These are phyloP conservation scores for Nicotiana paniculata DNA, from an alignment of 257 asterid species.

Conservation along the genomic window DNA sequence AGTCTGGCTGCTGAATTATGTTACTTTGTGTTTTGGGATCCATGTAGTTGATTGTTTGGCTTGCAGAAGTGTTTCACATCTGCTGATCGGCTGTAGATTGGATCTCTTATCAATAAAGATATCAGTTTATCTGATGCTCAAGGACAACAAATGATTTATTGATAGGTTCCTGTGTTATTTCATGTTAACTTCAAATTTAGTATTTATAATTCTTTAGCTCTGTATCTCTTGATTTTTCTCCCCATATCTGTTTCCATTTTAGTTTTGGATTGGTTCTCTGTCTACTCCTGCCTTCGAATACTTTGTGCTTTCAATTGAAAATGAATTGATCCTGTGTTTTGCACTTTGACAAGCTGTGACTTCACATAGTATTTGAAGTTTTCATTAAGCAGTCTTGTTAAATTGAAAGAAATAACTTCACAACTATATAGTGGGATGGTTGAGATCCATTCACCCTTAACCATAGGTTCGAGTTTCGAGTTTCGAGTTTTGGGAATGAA, in stretches of 20 bases:
- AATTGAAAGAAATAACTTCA: not conserved
- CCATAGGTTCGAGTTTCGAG: not conserved
- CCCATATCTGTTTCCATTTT: not conserved
- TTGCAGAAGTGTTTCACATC: slow-evolving; percentile 10
- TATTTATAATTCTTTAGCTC: not conserved
- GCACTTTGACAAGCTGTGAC: not conserved
- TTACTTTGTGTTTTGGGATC: slow-evolving; percentile 10
- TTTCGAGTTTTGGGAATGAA: not conserved
- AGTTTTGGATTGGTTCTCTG: not conserved
- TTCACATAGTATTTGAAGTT: not conserved
- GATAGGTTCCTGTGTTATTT: not conserved
- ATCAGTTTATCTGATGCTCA: not conserved
- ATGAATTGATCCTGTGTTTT: not conserved
- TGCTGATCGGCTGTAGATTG: slow-evolving; percentile 27
- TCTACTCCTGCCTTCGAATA: not conserved
- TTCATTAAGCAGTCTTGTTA: not conserved
- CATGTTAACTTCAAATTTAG: not conserved
- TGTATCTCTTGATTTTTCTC: not conserved
- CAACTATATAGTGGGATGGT: not conserved
- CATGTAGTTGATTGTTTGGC: slow-evolving; percentile 17
- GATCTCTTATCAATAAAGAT: slow-evolving; percentile 29
- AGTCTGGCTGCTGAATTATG: slow-evolving; percentile 20
- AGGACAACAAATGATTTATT: not conserved
- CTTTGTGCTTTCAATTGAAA: not conserved
- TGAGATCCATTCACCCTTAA: not conserved